Base-by-base conservation (phyloP, 768 basidiomycete species). In the Mrakia gelida region DNA sequence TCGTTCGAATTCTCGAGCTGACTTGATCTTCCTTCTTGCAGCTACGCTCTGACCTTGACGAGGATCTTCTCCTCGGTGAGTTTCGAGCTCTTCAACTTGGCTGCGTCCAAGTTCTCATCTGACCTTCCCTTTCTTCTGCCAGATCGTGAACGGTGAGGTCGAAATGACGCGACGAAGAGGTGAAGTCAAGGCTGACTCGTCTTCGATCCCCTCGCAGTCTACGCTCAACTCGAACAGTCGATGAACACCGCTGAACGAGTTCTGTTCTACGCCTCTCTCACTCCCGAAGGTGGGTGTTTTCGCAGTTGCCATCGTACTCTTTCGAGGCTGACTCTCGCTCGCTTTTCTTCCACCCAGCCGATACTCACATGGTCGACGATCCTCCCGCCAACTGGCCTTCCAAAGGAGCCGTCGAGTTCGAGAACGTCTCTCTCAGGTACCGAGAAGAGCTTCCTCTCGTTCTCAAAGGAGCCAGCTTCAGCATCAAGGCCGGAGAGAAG, bases 381-480 rank as follows among this genome's bases (percentile, higher is more conserved):
- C 91, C 90, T 0, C 84, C 89, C 0, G 79, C 87, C 3, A 83
- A 87, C 3, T 97, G 95, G 95, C 95, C 95, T 9, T 82, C 87
- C 0, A 81, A 88, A 10, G 95, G 95, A 8, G 85, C 86, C 30
- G 88, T 97, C 78, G 89, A 91, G 81, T 88, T 98, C 81, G 89
- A 89, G 76, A 85, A 93, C 72, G 88, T 95, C 30, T 88, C 90
- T 34, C 86, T 98, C 84, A 89, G 87, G 80, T 98, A 98, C 83
- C 88, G 96, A 41, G 91, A 92, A 0, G 94, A 91, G 76, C 88
- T 98, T 21, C 93, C 95, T 0, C 85, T 90, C 3, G 94, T 97
- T 9, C 86, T 98, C 34, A 92, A 91, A 84, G 92, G 86, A 9
- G 72, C 70, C 9, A 30, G 49, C 8, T 78, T 78, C 65, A 65